Conservation (phyloP, 148 eudicot genomes). For the Beta vulgaris region DNA sequence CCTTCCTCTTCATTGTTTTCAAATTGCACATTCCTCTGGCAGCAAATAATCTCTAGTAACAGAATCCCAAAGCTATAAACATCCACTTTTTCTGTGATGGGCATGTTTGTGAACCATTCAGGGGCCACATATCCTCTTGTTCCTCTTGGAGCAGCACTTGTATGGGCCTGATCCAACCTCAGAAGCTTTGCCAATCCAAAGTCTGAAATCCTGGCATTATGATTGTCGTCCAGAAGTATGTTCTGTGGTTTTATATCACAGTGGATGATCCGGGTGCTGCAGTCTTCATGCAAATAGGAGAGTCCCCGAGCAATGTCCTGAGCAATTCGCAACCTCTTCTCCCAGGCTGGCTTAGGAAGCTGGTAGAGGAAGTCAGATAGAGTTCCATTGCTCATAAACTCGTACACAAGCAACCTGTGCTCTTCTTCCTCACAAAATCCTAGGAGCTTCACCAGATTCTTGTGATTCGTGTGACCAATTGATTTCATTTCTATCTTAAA, state of each 20-base stretch:
- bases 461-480: slow-evolving; percentile 34
- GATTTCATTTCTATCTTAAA: slow-evolving; percentile 28
- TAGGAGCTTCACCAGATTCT: slow-evolving; percentile 31
- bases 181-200: slow-evolving; percentile 42
- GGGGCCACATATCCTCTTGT: slow-evolving; percentile 45
- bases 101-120: slow-evolving; percentile 36
- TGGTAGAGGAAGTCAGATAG: slow-evolving; percentile 28
- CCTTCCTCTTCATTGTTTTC: slow-evolving; percentile 21
- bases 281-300: slow-evolving; percentile 39
- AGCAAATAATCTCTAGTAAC: slow-evolving; percentile 35
- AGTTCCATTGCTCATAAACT: slow-evolving; percentile 39
- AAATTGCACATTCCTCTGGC: slow-evolving; percentile 22
- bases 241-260: slow-evolving; percentile 44
- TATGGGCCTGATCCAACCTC: slow-evolving; percentile 30
- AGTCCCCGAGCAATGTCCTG: slow-evolving; percentile 33
- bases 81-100: slow-evolving; percentile 32
- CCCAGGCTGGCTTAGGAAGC: slow-evolving; percentile 27
- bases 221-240: slow-evolving; percentile 32
- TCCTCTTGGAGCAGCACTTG: slow-evolving; percentile 32
- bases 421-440: slow-evolving; percentile 34
- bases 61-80: slow-evolving; percentile 34
- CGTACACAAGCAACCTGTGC: slow-evolving; percentile 32
- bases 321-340: slow-evolving; percentile 23
- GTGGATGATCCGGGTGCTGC: slow-evolving; percentile 36
- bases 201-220: slow-evolving; percentile 33